phyloP scores from a whole-genome alignment of 1,284 basidiomycete species.

The Paramarasmius palmivorus region DNA sequence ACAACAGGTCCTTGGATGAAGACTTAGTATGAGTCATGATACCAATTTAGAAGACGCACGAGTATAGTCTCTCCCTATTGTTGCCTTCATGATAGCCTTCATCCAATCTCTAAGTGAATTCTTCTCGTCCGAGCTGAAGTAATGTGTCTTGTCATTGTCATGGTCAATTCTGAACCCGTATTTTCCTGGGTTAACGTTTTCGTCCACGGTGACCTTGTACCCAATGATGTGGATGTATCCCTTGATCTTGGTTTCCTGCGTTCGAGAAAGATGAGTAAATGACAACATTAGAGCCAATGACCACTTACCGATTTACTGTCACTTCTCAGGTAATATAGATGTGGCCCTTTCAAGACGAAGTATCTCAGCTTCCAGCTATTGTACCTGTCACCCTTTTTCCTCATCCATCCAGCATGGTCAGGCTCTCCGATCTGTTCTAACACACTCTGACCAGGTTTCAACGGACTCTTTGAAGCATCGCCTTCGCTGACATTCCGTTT shows the following conservation, averaged over 20 bases:
- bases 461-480: slow-evolving; percentile 17
- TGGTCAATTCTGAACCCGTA: slow-evolving; percentile 97
- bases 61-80: slow-evolving; percentile 90
- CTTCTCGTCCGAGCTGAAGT: slow-evolving; percentile 91
- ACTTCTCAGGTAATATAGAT: slow-evolving; percentile 85
- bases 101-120: slow-evolving; percentile 91
- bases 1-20: slow-evolving; percentile 78
- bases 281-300: slow-evolving; percentile 5
- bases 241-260: slow-evolving; percentile 90
- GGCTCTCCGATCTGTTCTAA: slow-evolving; percentile 87
- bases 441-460: slow-evolving; percentile 72
- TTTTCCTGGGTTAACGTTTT: slow-evolving; percentile 87
- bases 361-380: slow-evolving; percentile 93
- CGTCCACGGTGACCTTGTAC: slow-evolving; percentile 93
- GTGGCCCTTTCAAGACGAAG: slow-evolving; percentile 91
- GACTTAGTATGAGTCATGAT: slow-evolving; percentile 14
- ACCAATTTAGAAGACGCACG: slow-evolving; percentile 50
- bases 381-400: slow-evolving; percentile 94
- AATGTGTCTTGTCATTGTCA: slow-evolving; percentile 85
- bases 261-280: neutral
- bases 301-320: slow-evolving; percentile 64
- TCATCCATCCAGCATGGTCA: slow-evolving; percentile 92
- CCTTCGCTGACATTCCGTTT: neutral
- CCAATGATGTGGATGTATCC: slow-evolving; percentile 92
- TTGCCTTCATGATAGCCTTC: slow-evolving; percentile 99